Base-by-base conservation (phyloP, 129 eudicot species). In the Centrapalus pauciflorus region DNA sequence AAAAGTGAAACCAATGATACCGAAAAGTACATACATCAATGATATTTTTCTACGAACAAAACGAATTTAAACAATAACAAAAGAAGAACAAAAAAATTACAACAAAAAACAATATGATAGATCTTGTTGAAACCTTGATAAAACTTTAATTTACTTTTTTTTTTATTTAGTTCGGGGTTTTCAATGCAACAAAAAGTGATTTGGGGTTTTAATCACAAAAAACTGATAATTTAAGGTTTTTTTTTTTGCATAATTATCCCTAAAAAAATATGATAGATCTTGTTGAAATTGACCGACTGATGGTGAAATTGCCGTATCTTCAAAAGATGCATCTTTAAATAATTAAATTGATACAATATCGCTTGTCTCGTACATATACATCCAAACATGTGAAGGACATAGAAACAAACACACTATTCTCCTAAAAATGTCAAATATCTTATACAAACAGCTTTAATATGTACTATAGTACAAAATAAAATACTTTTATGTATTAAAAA, bases 361-460 rank as follows among this genome's bases (percentile, higher is more conserved):
- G 38, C 9, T 64, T 54, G 49, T 52, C 46, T 73, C 60, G 28
- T 46, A 12, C 63, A 50, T 21, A 55, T 17, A 30, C 74, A 55
- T 54, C 14, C 26, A 54, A 52, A 26, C 56, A 27, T 54, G 77
- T 38, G 65, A 52, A 17, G 5, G 55, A 19, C 26, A 64, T 32
- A 30, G 14, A 38, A 26, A 38, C 41, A 73, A 21, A 73, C 43
- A 73, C 55, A 73, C 30, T 19, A 38, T 13, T 37, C 2, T n/a
- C 35, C 38, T 64, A 7, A 60, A 13, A 23, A 20, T 30, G 40
- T 20, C 24, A 38, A 20, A 29, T n/a, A 14, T 29, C 12, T 40
- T 41, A 61, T 33, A 24, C 38, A 25, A 55, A 41, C 71, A 63
- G 71, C 77, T 62, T 63, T 62, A 59, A n/a, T 27, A 61, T 20